These are phyloP conservation scores for Clarireedia monteithiana DNA, from an alignment of 2,329 filamentous ascomycete genomes.

Conservation along the genomic window DNA sequence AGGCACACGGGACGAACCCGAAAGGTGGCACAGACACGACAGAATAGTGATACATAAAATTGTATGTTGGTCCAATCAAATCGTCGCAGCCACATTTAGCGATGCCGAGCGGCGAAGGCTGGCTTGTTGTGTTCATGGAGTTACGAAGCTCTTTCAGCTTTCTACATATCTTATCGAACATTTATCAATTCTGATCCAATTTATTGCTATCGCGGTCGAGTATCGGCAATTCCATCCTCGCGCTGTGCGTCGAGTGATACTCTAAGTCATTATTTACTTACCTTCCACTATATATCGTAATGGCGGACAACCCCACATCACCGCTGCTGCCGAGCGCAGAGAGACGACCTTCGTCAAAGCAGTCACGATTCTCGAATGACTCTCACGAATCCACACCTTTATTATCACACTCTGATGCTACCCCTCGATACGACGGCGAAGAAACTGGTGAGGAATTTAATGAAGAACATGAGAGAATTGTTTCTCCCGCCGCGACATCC, in stretches of 20 bases:
- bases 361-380: background rate
- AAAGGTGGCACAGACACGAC: background rate
- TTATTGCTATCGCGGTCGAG: background rate
- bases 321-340: constrained; percentile 6
- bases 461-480: constrained; percentile 12
- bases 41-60: background rate
- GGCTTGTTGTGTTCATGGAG: background rate
- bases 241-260: constrained; percentile 8
- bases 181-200: too few relatives aligned
- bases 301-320: constrained; percentile 5
- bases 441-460: constrained; percentile 21
- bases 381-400: constrained; percentile 30
- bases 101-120: background rate
- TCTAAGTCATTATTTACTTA: background rate
- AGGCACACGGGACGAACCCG: background rate
- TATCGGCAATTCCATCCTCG: constrained; percentile 3
- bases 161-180: background rate
- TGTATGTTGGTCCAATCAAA: background rate
- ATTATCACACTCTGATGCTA: constrained; percentile 24
- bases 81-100: background rate
- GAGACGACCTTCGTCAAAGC: constrained; percentile 7
- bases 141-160: background rate
- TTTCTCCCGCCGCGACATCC: constrained; percentile 30
- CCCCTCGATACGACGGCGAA: constrained; percentile 27
- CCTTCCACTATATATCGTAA: background rate